Conservation (phyloP, 1,284 basidiomycete species). For the Rhodotorula sp. region DNA sequence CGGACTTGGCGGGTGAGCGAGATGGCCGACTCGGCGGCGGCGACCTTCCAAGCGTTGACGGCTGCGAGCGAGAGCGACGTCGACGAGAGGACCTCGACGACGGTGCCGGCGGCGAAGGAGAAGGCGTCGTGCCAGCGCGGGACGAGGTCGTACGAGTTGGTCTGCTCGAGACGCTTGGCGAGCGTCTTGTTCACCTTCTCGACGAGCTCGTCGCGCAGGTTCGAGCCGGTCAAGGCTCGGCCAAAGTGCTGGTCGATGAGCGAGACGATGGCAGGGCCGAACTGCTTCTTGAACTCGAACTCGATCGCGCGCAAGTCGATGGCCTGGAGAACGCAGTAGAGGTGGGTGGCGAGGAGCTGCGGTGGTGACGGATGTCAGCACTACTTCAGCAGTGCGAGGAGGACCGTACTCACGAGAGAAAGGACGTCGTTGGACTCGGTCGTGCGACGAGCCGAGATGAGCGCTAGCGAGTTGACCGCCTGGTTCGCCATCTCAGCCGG, state of each 20-base stretch:
- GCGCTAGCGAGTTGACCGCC: conserved; percentile 67
- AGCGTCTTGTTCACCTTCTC: conserved; percentile 42
- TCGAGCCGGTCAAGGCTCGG: conserved; percentile 46
- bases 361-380: background rate
- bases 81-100: conserved; percentile 60
- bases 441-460: conserved; percentile 75
- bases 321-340: conserved; percentile 75
- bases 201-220: conserved; percentile 38
- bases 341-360: conserved; percentile 64
- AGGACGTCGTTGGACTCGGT: conserved; percentile 71
- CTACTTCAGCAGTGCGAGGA: too few relatives aligned
- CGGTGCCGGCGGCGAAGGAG: conserved; percentile 19
- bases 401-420: conserved; percentile 52
- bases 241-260: conserved; percentile 58
- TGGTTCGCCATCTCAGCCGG: conserved; percentile 80
- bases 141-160: conserved; percentile 56
- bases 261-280: conserved; percentile 54
- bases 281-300: conserved; percentile 59
- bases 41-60: conserved; percentile 58
- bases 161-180: conserved; percentile 49
- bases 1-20: conserved; percentile 57
- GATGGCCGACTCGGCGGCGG: conserved; percentile 55
- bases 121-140: conserved; percentile 41
- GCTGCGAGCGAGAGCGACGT: conserved; percentile 47
- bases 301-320: conserved; percentile 72